Evolutionary conservation across 164 flowering plant species (phyloP), one percentile per base, ranked within the genome.

Genomic region (Chimonanthus salicifolius): DNA sequence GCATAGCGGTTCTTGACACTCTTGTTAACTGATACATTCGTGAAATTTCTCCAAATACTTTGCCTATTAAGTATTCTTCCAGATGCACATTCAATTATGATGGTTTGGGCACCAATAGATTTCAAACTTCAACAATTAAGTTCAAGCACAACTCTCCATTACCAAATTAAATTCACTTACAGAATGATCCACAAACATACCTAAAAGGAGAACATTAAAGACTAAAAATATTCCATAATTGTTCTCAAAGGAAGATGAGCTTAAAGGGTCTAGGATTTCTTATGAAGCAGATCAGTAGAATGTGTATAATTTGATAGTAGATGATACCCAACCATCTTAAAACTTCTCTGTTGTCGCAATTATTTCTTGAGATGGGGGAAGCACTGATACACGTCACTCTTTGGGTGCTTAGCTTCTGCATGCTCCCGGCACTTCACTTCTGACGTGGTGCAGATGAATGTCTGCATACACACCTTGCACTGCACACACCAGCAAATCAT

Each of bases 391-490:
- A 88, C 73, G 72, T 89, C 96, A 48, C 87, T 74, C 64, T 92
- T 92, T 16, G 95, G 97, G 75, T 92, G 97, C 88, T 90, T 92
- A 0, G 94, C 90, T 74, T 91, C 97, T 5, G 94, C 96, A 80
- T 92, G 98, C 79, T 92, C 98, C 85, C 82, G 88, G 86, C 98
- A 92, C 76, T 92, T 92, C 80, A 85, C 94, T 86, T 92, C 98
- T 0, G 98, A 82, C 0, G 98, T 66, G 46, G 68, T 66, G 18
- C 68, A 66, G 6, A 66, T 66, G 47, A 66, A 66, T 44, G 68
- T 66, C 82, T 93, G 98, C 94, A 93, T 89, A 74, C 98, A 93
- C 74, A 93, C 97, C 86, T 93, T 93, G 88, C 98, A 93, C 98
- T 93, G 95, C 68, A 66, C 11, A 4, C 68, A n/a, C 72, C 46